Evolutionary conservation across 139 green algal species (phyloP).

Genomic region (Dunaliella sp.): DNA sequence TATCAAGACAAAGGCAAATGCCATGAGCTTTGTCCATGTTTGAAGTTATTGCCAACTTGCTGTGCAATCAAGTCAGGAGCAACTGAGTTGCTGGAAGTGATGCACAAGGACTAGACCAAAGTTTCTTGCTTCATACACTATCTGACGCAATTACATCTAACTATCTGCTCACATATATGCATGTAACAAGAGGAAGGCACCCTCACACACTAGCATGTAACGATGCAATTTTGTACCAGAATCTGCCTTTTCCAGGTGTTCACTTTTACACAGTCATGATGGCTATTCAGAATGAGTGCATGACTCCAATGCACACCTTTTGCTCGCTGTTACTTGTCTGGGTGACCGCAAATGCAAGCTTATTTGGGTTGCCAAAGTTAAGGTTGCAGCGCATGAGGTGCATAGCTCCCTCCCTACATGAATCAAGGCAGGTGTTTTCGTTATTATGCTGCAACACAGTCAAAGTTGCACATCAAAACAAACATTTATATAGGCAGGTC

Average conservation of each 20-base stretch:
- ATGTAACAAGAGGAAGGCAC: too few species aligned
- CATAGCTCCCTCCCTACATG: not conserved
- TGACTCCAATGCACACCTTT: not conserved
- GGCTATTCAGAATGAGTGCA: not conserved
- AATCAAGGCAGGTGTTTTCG: not conserved
- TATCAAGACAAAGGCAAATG: not conserved
- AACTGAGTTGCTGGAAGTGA: not conserved
- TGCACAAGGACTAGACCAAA: not conserved
- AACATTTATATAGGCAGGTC: too few species aligned
- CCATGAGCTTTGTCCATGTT: not conserved
- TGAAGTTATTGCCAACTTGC: too few species aligned
- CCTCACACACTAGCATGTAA: too few species aligned
- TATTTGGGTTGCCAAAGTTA: not conserved
- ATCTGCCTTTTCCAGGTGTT: not conserved
- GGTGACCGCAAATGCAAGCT: not conserved
- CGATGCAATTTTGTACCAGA: too few species aligned
- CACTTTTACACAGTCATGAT: not conserved
- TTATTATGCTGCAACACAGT: too few species aligned
- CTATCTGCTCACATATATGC: too few species aligned
- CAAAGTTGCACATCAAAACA: too few species aligned
- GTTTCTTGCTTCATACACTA: too few species aligned
- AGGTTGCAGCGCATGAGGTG: not conserved
- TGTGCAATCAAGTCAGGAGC: not conserved
- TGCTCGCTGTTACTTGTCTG: not conserved
- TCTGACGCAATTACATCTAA: too few species aligned